Conservation (phyloP, 192 early-diverging fungal genomes). For the Neocallimastix lanati region DNA sequence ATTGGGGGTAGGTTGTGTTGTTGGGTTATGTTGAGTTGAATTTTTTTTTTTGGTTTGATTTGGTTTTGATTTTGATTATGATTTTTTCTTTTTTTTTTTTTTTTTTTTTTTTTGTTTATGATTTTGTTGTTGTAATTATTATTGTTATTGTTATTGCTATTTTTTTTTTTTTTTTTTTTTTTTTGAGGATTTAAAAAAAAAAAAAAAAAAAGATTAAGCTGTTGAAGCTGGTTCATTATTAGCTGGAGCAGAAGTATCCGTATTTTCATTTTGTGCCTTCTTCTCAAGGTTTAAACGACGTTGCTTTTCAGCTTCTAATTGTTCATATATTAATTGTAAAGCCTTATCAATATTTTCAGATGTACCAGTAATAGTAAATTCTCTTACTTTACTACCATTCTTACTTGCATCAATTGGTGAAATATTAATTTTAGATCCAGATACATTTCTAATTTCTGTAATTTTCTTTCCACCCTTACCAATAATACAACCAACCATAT, state of each 20-base stretch:
- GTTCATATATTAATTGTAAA: conserved; percentile 71
- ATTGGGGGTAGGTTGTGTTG: no score
- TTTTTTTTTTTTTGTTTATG: no score
- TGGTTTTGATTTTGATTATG: no score
- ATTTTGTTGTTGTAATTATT: no score
- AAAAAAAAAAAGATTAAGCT: not conserved
- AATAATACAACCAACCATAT: conserved; percentile 95
- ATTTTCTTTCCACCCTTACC: conserved; percentile 62
- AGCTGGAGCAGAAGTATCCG: not conserved
- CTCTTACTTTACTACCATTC: conserved; percentile 60
- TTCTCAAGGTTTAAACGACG: not conserved
- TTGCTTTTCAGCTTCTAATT: conserved; percentile 76
- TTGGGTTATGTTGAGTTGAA: no score
- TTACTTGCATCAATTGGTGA: conserved; percentile 47
- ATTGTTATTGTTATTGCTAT: no score
- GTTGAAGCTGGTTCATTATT: not conserved
- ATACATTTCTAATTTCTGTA: conserved; percentile 21
- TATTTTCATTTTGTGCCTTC: not conserved
- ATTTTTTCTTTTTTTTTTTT: no score
- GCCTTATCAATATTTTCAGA: conserved; percentile 78
- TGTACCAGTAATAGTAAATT: conserved; percentile 81
- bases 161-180: no score
- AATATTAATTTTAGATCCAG: conserved; percentile 63
- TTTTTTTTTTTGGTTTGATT: no score
- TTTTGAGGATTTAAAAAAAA: no score